Conservation (phyloP, 176 grass and related monocot species). For the maize (Zea mays) region DNA sequence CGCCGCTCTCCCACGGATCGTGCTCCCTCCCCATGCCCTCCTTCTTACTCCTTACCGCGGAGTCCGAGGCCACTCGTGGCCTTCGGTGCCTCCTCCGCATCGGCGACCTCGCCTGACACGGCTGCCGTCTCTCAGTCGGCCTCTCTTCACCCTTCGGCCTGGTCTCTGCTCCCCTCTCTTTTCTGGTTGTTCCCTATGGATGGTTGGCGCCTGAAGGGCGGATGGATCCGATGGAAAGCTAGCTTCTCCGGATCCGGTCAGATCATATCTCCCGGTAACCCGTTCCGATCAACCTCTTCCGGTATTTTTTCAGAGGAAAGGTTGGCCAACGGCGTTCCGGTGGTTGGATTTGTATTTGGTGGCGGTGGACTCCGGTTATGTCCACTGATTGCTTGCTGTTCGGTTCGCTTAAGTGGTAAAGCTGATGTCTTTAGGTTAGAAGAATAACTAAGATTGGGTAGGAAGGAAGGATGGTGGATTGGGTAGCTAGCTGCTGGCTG, state of each 20-base stretch:
- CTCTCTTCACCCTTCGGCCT: not conserved
- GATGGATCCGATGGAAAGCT: conserved; percentile 17
- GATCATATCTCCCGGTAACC: conserved; percentile 34
- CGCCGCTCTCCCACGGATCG: too few species aligned
- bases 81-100: conserved; percentile 60
- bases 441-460: conserved; percentile 26
- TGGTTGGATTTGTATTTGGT: conserved; percentile 49
- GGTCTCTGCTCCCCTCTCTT: not conserved
- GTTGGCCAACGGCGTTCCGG: conserved; percentile 24
- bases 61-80: conserved; percentile 49
- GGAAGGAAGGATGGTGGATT: too few species aligned
- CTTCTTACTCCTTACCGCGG: conserved; percentile 28
- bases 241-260: conserved; percentile 34
- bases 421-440: conserved; percentile 9
- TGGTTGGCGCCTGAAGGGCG: conserved; percentile 12
- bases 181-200: not conserved
- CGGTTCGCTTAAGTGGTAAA: conserved; percentile 25
- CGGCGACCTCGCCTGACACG: conserved; percentile 43
- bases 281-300: conserved; percentile 44
- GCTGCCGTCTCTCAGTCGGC: not conserved
- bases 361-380: conserved; percentile 37
- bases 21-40: conserved; percentile 53
- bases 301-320: conserved; percentile 71
- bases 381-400: conserved; percentile 3
- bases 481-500: too few species aligned